phyloP scores from a whole-genome alignment of 805 yeast species.

The Pichia sporocuriosa region DNA sequence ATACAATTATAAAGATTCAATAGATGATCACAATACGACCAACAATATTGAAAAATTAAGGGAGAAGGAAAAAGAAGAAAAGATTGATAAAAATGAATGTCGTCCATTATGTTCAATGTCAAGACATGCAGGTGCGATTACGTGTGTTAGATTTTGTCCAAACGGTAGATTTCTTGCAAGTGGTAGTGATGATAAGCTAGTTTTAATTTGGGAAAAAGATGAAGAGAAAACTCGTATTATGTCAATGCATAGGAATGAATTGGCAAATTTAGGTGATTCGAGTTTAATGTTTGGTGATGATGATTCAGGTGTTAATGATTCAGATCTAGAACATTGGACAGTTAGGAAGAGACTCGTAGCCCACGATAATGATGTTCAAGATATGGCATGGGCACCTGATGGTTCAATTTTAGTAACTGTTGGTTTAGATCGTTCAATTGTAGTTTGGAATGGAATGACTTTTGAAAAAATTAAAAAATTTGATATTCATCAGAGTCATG shows the following conservation, averaged over 20 bases:
- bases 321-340: constrained; percentile 88
- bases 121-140: constrained; percentile 94
- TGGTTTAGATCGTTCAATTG: constrained; percentile 87
- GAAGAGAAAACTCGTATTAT: constrained; percentile 49
- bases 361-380: constrained; percentile 96
- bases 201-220: constrained; percentile 89
- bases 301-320: constrained; percentile 50
- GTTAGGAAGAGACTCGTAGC: constrained; percentile 89
- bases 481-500: constrained; percentile 91
- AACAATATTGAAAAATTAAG: constrained; percentile 1
- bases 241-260: constrained; percentile 20
- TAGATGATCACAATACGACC: no score
- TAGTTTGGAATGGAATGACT: constrained; percentile 89
- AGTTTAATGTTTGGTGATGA: background rate
- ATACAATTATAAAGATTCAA: constrained; percentile 31
- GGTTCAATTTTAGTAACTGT: constrained; percentile 85
- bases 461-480: constrained; percentile 84
- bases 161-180: constrained; percentile 86
- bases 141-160: constrained; percentile 88
- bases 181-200: constrained; percentile 91
- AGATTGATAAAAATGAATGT: constrained; percentile 27
- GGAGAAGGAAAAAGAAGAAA: constrained; percentile 14
- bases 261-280: constrained; percentile 1
- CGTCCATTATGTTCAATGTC: constrained; percentile 84
- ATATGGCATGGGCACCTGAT: constrained; percentile 97